Evolutionary conservation across 73 alveolate species (phyloP).

Genomic region (Tetrahymena malaccensis): DNA sequence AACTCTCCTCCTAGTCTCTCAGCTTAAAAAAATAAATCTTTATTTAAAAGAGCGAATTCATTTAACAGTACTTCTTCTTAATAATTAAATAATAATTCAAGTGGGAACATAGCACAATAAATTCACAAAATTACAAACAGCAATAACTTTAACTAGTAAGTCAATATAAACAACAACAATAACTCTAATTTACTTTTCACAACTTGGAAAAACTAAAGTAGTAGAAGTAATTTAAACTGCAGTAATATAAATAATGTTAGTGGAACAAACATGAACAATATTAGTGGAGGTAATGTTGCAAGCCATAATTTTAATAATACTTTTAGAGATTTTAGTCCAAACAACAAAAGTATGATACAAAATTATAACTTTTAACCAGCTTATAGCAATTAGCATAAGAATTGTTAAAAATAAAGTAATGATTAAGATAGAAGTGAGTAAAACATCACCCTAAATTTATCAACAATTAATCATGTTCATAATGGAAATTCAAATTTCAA

Average conservation of each 20-base stretch:
- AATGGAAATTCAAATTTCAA: background rate
- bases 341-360: background rate
- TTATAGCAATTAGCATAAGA: background rate
- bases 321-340: background rate
- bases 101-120: background rate
- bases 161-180: background rate
- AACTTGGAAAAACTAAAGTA: background rate
- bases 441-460: background rate
- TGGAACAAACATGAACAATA: background rate
- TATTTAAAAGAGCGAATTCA: background rate
- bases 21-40: background rate
- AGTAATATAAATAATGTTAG: background rate
- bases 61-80: background rate
- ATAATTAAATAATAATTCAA: background rate
- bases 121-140: background rate
- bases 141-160: background rate
- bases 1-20: background rate
- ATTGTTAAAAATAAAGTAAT: background rate
- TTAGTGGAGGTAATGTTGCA: background rate
- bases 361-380: background rate
- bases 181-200: background rate
- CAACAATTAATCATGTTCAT: background rate
- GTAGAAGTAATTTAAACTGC: background rate
- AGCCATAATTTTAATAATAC: background rate
- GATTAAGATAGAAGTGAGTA: background rate